Evolutionary conservation across 2,329 filamentous ascomycete genomes (phyloP).

Genomic region (Fusarium irregulare): DNA sequence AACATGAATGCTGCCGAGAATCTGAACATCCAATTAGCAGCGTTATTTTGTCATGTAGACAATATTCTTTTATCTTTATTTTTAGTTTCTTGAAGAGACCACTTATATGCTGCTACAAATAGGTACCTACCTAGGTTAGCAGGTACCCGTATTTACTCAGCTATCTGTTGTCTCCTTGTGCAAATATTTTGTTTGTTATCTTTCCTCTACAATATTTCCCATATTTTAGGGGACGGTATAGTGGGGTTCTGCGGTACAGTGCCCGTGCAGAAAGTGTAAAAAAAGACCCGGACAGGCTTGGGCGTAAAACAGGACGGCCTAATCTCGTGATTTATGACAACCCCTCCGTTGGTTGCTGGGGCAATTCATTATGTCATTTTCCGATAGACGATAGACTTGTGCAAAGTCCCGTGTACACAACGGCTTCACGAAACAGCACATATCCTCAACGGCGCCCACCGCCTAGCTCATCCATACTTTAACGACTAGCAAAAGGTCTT

Average conservation of each 20-base stretch:
- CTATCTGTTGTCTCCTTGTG: background rate
- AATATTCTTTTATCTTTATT: too few species aligned
- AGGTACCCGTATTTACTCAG: background rate
- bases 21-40: background rate
- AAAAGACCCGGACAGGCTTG: background rate
- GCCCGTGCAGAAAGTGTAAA: background rate
- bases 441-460: slow-evolving; percentile 17
- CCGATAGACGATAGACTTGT: slow-evolving; percentile 22
- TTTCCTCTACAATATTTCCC: background rate
- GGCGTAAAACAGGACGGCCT: too few species aligned
- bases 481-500: slow-evolving; percentile 8
- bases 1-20: background rate
- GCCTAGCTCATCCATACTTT: slow-evolving; percentile 22
- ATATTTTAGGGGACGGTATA: background rate
- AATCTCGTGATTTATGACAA: background rate
- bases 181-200: background rate
- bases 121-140: background rate
- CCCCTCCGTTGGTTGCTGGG: slow-evolving; percentile 39
- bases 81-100: background rate
- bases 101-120: background rate
- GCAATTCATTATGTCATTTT: slow-evolving; percentile 45
- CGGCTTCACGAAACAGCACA: slow-evolving; percentile 32
- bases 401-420: slow-evolving; percentile 31
- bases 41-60: background rate
- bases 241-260: slow-evolving; percentile 10